Percentiles rank a stretch among this genome's conserved stretches.
These are phyloP conservation scores for Scutellaria baicalensis DNA, from an alignment of 257 asterid species.

Conservation along the genomic window DNA sequence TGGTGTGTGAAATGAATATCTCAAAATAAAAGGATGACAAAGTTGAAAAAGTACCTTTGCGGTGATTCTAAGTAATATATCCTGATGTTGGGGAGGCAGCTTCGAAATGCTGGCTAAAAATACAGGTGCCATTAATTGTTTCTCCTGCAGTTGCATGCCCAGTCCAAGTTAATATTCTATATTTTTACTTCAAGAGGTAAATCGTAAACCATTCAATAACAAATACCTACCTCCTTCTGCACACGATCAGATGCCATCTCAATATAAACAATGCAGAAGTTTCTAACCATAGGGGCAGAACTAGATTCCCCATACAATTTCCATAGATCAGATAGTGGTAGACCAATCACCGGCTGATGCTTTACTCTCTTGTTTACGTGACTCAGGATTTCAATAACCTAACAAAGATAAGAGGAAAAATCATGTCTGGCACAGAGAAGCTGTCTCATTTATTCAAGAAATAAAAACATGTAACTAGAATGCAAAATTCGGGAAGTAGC, in stretches of 20 bases:
- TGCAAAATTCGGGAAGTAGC: background rate
- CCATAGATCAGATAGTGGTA: slow-evolving; percentile 79
- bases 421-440: slow-evolving; percentile 5
- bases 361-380: slow-evolving; percentile 95
- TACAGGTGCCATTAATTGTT: slow-evolving; percentile 60
- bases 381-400: slow-evolving; percentile 86
- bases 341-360: slow-evolving; percentile 61
- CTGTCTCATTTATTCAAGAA: background rate
- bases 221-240: slow-evolving; percentile 52
- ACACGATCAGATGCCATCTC: slow-evolving; percentile 95
- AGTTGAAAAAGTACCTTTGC: slow-evolving; percentile 49
- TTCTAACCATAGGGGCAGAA: slow-evolving; percentile 77
- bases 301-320: slow-evolving; percentile 62
- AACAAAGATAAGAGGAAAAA: slow-evolving; percentile 2
- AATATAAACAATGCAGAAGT: slow-evolving; percentile 80
- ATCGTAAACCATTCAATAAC: slow-evolving; percentile 6
- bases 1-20: background rate
- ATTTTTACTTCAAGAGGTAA: background rate
- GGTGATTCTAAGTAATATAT: slow-evolving; percentile 64
- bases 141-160: slow-evolving; percentile 51
- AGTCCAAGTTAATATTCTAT: slow-evolving; percentile 5
- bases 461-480: background rate
- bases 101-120: slow-evolving; percentile 60
- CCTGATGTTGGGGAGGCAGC: slow-evolving; percentile 87
- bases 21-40: slow-evolving; percentile 3